These are phyloP conservation scores for Dictyostelium firmibasis DNA, from an alignment of 78 protist genomes.

Conservation along the genomic window DNA sequence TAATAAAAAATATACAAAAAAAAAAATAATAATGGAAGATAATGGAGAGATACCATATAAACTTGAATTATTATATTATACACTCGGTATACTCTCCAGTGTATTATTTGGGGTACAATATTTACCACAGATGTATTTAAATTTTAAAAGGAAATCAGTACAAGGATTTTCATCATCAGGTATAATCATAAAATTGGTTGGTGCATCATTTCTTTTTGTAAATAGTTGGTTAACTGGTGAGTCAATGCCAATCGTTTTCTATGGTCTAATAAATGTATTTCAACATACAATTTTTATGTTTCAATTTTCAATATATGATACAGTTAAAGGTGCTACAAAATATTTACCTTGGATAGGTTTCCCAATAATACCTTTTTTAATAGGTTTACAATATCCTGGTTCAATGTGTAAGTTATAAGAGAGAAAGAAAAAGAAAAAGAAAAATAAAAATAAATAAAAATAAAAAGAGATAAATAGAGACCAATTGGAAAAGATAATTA, in stretches of 20 bases:
- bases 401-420: conserved; percentile 50
- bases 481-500: not conserved
- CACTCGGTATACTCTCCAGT: conserved; percentile 45
- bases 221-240: conserved; percentile 69
- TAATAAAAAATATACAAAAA: not conserved
- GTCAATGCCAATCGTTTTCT: conserved; percentile 43
- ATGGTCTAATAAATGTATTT: conserved; percentile 66
- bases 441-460: not conserved
- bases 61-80: conserved; percentile 3
- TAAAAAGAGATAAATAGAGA: not conserved
- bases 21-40: not conserved
- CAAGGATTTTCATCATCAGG: conserved; percentile 58
- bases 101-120: conserved; percentile 48
- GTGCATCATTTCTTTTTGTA: conserved; percentile 67
- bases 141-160: conserved; percentile 32
- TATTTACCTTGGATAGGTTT: conserved; percentile 47
- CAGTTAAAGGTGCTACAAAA: not conserved
- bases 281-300: conserved; percentile 66
- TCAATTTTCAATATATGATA: conserved; percentile 41
- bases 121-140: conserved; percentile 66
- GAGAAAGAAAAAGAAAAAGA: not conserved
- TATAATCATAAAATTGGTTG: conserved; percentile 55
- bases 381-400: conserved; percentile 29
- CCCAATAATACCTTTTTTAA: conserved; percentile 49
- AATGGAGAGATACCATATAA: not conserved